phyloP scores from a whole-genome alignment of 169 alveolate species.

The Plasmodium sp. region DNA sequence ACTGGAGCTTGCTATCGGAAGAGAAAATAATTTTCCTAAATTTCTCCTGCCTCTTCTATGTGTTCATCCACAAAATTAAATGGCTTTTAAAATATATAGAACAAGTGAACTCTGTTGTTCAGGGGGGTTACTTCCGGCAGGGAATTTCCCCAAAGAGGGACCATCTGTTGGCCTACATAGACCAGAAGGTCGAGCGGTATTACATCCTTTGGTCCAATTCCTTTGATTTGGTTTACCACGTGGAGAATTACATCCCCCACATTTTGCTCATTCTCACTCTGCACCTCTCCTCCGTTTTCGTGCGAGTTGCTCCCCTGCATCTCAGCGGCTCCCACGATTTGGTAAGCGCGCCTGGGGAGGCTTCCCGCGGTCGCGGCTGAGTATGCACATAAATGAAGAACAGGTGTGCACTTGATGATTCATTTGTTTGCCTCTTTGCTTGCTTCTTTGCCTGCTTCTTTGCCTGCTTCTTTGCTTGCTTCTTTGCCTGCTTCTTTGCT shows the following conservation, averaged over 20 bases:
- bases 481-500: no score
- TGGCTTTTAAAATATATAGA: slow-evolving; percentile 49
- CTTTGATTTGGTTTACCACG: slow-evolving; percentile 42
- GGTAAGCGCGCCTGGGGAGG: not conserved
- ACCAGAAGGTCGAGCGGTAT: slow-evolving; percentile 60
- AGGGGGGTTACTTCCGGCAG: slow-evolving; percentile 22
- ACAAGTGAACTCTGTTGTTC: slow-evolving; percentile 45
- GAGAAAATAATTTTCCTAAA: slow-evolving; percentile 45
- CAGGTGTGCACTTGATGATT: no score
- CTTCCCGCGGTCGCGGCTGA: not conserved
- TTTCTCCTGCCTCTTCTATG: slow-evolving; percentile 43
- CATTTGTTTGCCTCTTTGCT: no score
- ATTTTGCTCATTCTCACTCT: slow-evolving; percentile 8
- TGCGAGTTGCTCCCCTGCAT: slow-evolving; percentile 58
- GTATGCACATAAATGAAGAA: no score
- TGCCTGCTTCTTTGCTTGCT: no score
- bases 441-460: no score
- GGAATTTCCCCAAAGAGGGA: slow-evolving; percentile 28
- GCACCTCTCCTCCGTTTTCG: slow-evolving; percentile 11
- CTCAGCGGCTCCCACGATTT: slow-evolving; percentile 12
- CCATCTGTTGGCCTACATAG: slow-evolving; percentile 27
- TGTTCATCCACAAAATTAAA: slow-evolving; percentile 20
- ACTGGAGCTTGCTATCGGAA: not conserved
- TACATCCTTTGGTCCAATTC: slow-evolving; percentile 65
- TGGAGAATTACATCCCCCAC: slow-evolving; percentile 50